Conservation (phyloP, 1,284 basidiomycete species). For the Pseudomicrostroma phylloplanum region DNA sequence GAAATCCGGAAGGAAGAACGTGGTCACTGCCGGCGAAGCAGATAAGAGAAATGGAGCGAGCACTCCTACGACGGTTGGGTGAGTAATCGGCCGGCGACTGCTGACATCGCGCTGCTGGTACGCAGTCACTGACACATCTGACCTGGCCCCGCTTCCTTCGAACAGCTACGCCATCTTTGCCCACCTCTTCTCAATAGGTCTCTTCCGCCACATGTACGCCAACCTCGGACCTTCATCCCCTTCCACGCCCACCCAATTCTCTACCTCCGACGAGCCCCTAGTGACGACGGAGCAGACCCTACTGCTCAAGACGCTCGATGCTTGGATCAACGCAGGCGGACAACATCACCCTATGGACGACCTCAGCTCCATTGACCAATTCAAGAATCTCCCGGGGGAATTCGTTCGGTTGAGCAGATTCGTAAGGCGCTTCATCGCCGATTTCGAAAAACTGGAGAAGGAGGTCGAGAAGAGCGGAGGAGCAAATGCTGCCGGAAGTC, state of each 20-base stretch:
- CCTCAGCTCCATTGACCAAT: not conserved
- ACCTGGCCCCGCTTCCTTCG: too few species aligned
- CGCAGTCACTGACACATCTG: too few species aligned
- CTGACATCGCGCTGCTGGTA: too few species aligned
- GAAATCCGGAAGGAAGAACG: too few species aligned
- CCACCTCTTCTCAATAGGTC: slow-evolving; percentile 4
- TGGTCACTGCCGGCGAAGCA: too few species aligned
- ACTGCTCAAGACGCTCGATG: slow-evolving; percentile 5
- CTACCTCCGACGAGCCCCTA: not conserved
- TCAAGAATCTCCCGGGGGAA: not conserved
- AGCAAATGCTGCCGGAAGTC: not conserved
- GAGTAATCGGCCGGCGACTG: too few species aligned
- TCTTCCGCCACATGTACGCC: slow-evolving; percentile 7
- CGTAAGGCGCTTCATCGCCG: not conserved
- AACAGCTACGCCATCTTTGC: slow-evolving; percentile 4
- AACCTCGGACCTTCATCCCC: not conserved
- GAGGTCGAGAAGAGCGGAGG: too few species aligned
- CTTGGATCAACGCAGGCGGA: slow-evolving; percentile 7
- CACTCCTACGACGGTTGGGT: too few species aligned
- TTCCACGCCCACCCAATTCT: not conserved
- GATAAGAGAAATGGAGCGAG: too few species aligned
- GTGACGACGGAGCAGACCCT: slow-evolving; percentile 6
- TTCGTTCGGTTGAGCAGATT: not conserved
- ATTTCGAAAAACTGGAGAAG: not conserved
- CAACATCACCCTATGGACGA: slow-evolving; percentile 1